phyloP scores from a whole-genome alignment of 192 early-diverging fungal species.

The Rhizoclosmatium globosum region DNA sequence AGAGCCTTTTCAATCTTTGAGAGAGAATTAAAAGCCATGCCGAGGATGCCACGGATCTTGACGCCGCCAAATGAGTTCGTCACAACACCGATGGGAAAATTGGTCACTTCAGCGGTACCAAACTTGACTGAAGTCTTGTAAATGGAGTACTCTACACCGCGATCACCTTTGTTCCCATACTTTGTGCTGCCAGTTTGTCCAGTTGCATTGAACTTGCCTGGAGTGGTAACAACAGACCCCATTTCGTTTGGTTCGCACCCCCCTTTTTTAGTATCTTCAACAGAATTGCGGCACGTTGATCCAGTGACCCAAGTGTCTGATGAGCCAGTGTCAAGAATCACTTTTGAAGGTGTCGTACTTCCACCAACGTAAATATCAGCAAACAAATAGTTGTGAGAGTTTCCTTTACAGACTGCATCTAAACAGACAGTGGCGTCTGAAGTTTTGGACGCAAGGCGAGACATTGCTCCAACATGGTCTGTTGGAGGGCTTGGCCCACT shows the following conservation, averaged over 20 bases:
- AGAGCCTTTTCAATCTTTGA: conserved; percentile 41
- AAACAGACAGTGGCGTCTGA: no score
- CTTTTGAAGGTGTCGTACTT: not conserved
- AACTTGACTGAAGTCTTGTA: conserved; percentile 64
- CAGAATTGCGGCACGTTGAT: conserved; percentile 23
- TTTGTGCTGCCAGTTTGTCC: not conserved
- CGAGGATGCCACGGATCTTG: conserved; percentile 74
- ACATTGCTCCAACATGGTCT: no score
- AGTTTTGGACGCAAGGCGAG: no score
- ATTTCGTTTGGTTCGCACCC: not conserved
- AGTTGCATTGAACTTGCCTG: not conserved
- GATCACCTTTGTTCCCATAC: not conserved
- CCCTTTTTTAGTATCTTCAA: not conserved
- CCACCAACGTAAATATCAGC: no score
- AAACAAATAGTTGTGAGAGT: no score
- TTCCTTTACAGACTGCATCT: no score
- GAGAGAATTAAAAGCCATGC: conserved; percentile 69
- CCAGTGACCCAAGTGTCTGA: not conserved
- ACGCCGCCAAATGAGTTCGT: conserved; percentile 77
- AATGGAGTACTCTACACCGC: not conserved
- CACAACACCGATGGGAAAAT: conserved; percentile 78
- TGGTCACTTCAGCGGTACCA: conserved; percentile 71
- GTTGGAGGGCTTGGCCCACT: no score
- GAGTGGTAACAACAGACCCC: not conserved
- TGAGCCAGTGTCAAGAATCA: not conserved